Evolutionary conservation across 345 rosid genomes (phyloP), one percentile per base, ranked within the genome.

Genomic region (Euphorbia peplus): DNA sequence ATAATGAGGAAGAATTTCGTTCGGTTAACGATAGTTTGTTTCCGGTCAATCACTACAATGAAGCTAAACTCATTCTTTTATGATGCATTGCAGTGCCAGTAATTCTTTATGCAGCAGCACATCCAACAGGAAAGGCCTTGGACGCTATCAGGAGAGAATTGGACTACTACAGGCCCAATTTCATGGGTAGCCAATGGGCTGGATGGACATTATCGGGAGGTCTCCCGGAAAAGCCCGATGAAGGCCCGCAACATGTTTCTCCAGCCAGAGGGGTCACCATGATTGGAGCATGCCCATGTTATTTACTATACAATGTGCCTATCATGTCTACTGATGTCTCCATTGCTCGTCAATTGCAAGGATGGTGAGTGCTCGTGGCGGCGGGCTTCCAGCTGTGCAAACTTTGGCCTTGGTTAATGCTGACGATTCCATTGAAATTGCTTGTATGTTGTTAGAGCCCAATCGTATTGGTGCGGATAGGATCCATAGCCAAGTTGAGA

Each of bases 311-410:
- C 71, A 85, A 87, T 28, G 72, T 87, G 30, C 88, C 89, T 3
- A 73, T 85, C 54, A 39, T 80, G 73, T 80, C 84, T 2, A 82
- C 84, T 0, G 84, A 87, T n/a, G 79, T 75, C 28, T 72, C 86
- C 0, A 55, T 67, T 0, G 76, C 79, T 28, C 83, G 85, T 0
- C 69, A 22, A 85, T 87, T 30, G 88, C 86, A 1, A 74, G 82
- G 50, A 77, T 76, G 82, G 92, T 87, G 32, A 87, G 89, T 57
- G 88, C 86, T 7, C 75, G 89, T 5, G 92, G 89, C 0, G 89
- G 92, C 1, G 88, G 92, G 28, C 87, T 85, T 9, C 88, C 89
- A 0, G 83, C 82, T 0, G 89, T 85, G 63, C 89, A 85, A n/a
- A 77, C 92, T 6, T 5, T 87, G 35, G 86, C 54, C 21, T 68